Conservation (phyloP, 805 yeast species). For the Nakazawaea holstii region DNA sequence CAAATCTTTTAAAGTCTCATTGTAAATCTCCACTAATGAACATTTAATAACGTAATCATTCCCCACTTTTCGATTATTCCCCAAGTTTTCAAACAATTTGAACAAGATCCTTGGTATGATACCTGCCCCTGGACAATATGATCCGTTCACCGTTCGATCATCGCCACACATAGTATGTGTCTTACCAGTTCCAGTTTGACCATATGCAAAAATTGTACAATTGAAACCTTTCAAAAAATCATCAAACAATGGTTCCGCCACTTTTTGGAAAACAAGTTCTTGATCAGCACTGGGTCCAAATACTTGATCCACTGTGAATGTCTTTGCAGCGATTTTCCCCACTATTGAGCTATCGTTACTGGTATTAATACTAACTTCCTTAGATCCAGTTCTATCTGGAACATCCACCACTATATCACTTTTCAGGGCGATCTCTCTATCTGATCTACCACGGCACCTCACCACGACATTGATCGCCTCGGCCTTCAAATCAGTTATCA, state of each 20-base stretch:
- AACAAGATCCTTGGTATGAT: slow-evolving; percentile 45
- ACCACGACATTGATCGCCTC: slow-evolving; percentile 45
- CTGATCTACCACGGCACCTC: slow-evolving; percentile 47
- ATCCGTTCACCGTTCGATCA: slow-evolving; percentile 16
- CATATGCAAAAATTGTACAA: slow-evolving; percentile 53
- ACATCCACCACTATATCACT: slow-evolving; percentile 44
- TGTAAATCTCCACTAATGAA: slow-evolving; percentile 51
- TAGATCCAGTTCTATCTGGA: slow-evolving; percentile 27
- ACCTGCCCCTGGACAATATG: slow-evolving; percentile 32
- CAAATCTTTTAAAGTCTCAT: slow-evolving; percentile 40
- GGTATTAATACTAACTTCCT: slow-evolving; percentile 20
- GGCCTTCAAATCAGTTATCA: slow-evolving; percentile 10
- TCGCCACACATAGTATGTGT: slow-evolving; percentile 59
- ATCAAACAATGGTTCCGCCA: slow-evolving; percentile 40
- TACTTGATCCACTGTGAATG: slow-evolving; percentile 49
- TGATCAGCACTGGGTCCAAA: slow-evolving; percentile 53
- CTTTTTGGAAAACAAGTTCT: slow-evolving; percentile 34
- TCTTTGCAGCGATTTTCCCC: slow-evolving; percentile 23
- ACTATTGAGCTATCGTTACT: slow-evolving; percentile 20
- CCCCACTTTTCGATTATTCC: slow-evolving; percentile 10
- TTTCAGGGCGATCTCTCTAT: slow-evolving; percentile 36
- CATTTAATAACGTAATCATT: slow-evolving; percentile 39
- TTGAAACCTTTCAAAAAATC: slow-evolving; percentile 48
- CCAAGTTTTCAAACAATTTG: slow-evolving; percentile 30
- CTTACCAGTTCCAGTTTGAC: slow-evolving; percentile 60